Conservation (phyloP, 2,329 filamentous ascomycete species). For the Fusarium annulatum region DNA sequence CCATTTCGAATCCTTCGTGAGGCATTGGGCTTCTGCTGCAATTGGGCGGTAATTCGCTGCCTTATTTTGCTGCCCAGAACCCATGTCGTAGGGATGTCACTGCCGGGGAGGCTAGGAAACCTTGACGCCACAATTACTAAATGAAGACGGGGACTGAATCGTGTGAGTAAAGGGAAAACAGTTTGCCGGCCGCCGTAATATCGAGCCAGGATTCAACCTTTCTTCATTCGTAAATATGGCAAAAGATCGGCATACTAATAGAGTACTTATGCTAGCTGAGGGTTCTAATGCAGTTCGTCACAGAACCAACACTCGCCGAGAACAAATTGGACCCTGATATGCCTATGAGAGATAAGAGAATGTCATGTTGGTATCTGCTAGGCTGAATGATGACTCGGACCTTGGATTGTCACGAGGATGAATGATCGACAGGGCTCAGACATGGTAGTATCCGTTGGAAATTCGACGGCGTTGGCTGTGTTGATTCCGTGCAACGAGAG, state of each 20-base stretch:
- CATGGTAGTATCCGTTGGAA: background rate
- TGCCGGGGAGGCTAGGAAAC: background rate
- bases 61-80: background rate
- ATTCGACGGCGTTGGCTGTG: background rate
- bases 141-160: background rate
- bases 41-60: background rate
- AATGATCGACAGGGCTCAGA: background rate
- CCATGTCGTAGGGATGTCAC: background rate
- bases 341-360: background rate
- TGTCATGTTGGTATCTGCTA: background rate
- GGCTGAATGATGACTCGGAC: background rate
- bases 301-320: background rate
- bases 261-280: background rate
- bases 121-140: background rate
- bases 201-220: background rate
- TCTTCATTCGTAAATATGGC: background rate
- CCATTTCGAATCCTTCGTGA: background rate
- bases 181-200: background rate
- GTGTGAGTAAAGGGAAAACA: background rate
- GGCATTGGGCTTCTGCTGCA: background rate
- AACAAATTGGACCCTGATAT: background rate
- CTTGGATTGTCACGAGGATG: background rate
- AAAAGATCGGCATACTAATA: background rate
- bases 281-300: background rate
- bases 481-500: background rate